A percentile compares a stretch with the other conserved stretches of the same genome.
Conservation (phyloP, 257 asterid genomes). For the Penstemon newberryi region DNA sequence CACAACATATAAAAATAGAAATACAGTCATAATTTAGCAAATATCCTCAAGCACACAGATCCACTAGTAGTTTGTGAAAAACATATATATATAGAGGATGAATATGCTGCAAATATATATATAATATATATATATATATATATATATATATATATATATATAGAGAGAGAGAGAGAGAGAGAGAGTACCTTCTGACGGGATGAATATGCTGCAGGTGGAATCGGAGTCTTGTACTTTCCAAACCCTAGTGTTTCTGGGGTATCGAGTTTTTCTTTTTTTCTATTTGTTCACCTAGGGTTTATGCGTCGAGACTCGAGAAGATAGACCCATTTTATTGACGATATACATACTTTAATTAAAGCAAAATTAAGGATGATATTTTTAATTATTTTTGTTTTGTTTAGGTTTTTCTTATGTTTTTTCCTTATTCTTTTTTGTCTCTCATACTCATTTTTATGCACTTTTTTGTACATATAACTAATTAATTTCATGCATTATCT, state of each 20-base stretch:
- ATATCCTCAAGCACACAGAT: slow-evolving; percentile 5
- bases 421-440: no score
- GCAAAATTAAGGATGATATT: no score
- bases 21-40: no score
- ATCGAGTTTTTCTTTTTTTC: neutral
- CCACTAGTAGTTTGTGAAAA: slow-evolving; percentile 7
- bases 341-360: no score
- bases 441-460: no score
- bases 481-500: no score
- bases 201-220: neutral
- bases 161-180: neutral
- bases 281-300: slow-evolving; percentile 26
- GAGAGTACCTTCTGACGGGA: slow-evolving; percentile 20
- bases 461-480: no score
- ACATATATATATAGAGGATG: no score
- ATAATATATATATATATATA: no score
- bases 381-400: neutral
- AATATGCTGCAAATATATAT: no score
- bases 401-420: neutral
- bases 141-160: neutral
- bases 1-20: no score
- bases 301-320: neutral
- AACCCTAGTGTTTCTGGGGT: neutral
- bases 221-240: neutral
- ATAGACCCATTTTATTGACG: neutral